Base-by-base conservation (phyloP, 2,329 filamentous ascomycete species). In the Trichoderma aggressivum region DNA sequence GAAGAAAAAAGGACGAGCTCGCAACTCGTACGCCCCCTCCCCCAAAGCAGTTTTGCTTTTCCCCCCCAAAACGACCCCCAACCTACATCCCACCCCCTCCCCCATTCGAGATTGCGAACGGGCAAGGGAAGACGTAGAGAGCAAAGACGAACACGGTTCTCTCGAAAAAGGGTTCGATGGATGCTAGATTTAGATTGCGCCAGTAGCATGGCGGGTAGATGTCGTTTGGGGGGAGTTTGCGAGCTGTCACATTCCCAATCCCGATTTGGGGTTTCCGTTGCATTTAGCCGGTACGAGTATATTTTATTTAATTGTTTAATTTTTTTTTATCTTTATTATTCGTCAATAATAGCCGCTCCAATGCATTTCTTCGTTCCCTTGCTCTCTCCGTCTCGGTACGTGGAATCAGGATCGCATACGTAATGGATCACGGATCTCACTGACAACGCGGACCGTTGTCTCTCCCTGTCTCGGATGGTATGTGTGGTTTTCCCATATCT, bases 151-250 rank as follows among this genome's bases (percentile, higher is more conserved):
- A 53, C 36, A 34, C 28, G 26, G 28, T 47, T 56, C 63, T 66
- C 11, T 36, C 18, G 24, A 21, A 53, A 64, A 50, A 50, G 43
- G 55, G 63, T 18, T 30, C 36, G 65, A 69, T 60, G 65, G 65
- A 69, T 61, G 56, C 65, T 53, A 61, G 65, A 61, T 69, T 69
- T 69, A 69, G 65, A 69, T 69, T 69, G 56, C 65, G 65, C 39
- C 65, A 69, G 65, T 61, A 69, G 28, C 12, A 60, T n/a, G 39
- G 43, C 65, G 28, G 39, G 39, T 53, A 36, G 21, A 32, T 24
- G 26, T 50, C 30, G 30, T 14, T 21, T 47, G 53, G 28, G 36
- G 18, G 11, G 34, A 36, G 18, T 60, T 53, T 53, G 5, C 65
- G 65, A 69, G 65, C 65, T 69, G 39, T 69, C 65, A 69, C 56